A percentile compares a stretch with the other conserved stretches of the same genome.
Evolutionary conservation across 1,284 basidiomycete species (phyloP).

Genomic region (Peniophora sp.): DNA sequence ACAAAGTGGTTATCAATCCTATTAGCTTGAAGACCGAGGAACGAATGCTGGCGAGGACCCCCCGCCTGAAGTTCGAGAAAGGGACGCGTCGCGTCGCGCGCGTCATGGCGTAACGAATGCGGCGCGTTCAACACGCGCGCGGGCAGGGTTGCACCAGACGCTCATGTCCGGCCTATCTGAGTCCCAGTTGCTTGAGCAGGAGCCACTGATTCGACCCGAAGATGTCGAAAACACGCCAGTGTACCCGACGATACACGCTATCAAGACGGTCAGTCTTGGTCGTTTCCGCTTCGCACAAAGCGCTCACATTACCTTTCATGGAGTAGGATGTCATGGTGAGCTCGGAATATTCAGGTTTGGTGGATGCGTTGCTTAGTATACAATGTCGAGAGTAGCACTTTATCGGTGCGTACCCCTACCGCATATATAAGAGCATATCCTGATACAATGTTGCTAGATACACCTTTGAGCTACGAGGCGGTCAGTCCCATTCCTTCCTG

Average conservation of each 20-base stretch:
- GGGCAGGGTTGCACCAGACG: neutral
- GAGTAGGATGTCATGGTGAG: constrained; percentile 53
- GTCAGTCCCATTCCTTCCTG: constrained; percentile 25
- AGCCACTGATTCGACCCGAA: constrained; percentile 32
- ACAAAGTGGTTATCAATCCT: no score
- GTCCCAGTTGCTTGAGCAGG: constrained; percentile 10
- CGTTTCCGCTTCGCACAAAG: constrained; percentile 1
- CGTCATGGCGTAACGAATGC: neutral
- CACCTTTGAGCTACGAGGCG: constrained; percentile 69
- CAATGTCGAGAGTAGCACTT: constrained; percentile 38
- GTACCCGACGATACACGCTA: constrained; percentile 69
- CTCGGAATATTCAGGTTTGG: neutral
- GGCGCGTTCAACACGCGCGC: neutral
- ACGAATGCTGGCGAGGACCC: neutral
- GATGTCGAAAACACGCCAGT: constrained; percentile 49
- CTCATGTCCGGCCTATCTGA: neutral
- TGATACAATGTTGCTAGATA: constrained; percentile 38
- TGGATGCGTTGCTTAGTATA: neutral
- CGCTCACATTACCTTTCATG: constrained; percentile 4
- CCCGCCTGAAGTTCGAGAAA: neutral
- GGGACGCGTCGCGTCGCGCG: neutral
- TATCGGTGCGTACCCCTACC: constrained; percentile 39
- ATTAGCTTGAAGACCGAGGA: no score
- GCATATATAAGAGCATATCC: neutral
- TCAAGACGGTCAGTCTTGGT: constrained; percentile 39